Percentiles rank a stretch among this genome's conserved stretches.
phyloP scores from a whole-genome alignment of 2,329 filamentous ascomycete species.

The Diaporthe vaccinii region DNA sequence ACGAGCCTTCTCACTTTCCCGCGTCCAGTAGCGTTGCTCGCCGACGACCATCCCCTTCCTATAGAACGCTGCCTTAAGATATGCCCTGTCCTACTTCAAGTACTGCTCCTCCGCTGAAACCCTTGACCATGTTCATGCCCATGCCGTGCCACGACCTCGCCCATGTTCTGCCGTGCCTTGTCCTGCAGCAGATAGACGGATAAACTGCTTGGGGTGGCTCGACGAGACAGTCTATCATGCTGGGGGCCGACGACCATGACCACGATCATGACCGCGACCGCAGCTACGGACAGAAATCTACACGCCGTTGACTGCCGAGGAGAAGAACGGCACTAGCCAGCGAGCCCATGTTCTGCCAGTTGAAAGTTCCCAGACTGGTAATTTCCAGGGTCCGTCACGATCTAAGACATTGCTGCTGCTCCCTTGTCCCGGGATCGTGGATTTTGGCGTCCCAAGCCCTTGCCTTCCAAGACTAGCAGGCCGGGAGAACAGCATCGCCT shows the following conservation, averaged over 20 bases:
- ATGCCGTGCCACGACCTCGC: slow-evolving; percentile 4
- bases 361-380: neutral
- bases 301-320: slow-evolving; percentile 13
- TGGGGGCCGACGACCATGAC: neutral
- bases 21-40: slow-evolving; percentile 20
- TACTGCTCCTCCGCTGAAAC: neutral
- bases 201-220: neutral
- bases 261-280: neutral
- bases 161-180: slow-evolving; percentile 9
- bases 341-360: neutral
- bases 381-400: slow-evolving; percentile 3
- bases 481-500: slow-evolving; percentile 16
- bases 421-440: slow-evolving; percentile 13
- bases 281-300: neutral
- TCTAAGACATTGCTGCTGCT: slow-evolving; percentile 12
- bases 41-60: slow-evolving; percentile 25
- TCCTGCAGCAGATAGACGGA: slow-evolving; percentile 29
- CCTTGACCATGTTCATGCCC: neutral
- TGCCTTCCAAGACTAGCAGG: slow-evolving; percentile 10
- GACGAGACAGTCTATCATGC: slow-evolving; percentile 4
- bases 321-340: neutral
- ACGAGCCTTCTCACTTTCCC: slow-evolving; percentile 30
- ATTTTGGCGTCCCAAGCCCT: neutral
- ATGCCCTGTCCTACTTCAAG: neutral
- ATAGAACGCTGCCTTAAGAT: slow-evolving; percentile 3